These are phyloP conservation scores for Diaporthe citrichinensis DNA, from an alignment of 2,329 filamentous ascomycete species.

Conservation along the genomic window DNA sequence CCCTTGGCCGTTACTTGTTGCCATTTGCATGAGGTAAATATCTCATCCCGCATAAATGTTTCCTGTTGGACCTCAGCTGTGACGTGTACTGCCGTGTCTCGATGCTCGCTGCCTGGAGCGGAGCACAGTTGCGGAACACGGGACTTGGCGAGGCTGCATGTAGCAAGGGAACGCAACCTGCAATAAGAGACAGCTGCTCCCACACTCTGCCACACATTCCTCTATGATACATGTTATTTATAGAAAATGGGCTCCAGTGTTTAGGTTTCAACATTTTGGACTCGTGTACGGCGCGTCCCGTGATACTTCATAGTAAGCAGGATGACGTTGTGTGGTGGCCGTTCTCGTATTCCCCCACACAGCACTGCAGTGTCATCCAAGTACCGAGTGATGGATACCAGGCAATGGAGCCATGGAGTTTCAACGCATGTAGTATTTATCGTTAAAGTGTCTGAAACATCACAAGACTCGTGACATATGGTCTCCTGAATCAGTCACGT, in stretches of 20 bases:
- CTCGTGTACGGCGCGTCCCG: not conserved
- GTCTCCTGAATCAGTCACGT: no score
- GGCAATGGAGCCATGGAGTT: no score
- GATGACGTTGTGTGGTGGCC: not conserved
- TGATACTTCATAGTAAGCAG: conserved; percentile 1
- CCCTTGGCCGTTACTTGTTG: no score
- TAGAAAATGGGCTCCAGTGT: not conserved
- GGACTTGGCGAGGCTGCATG: not conserved
- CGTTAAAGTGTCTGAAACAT: no score
- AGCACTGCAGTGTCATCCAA: not conserved
- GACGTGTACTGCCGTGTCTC: not conserved
- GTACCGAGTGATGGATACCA: not conserved
- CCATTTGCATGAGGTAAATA: not conserved
- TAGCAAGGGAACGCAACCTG: not conserved
- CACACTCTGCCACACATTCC: not conserved
- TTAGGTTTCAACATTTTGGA: no score
- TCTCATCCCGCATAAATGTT: not conserved
- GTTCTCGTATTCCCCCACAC: conserved; percentile 8
- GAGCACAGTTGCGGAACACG: not conserved
- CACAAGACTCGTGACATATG: no score
- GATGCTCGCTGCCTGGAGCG: not conserved
- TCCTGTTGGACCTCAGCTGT: not conserved
- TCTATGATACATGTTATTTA: not conserved
- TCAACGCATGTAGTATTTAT: not conserved
- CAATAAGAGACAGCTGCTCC: not conserved